Evolutionary conservation across 2,329 filamentous ascomycete species (phyloP).

Genomic region (Ophiobolus disseminans): DNA sequence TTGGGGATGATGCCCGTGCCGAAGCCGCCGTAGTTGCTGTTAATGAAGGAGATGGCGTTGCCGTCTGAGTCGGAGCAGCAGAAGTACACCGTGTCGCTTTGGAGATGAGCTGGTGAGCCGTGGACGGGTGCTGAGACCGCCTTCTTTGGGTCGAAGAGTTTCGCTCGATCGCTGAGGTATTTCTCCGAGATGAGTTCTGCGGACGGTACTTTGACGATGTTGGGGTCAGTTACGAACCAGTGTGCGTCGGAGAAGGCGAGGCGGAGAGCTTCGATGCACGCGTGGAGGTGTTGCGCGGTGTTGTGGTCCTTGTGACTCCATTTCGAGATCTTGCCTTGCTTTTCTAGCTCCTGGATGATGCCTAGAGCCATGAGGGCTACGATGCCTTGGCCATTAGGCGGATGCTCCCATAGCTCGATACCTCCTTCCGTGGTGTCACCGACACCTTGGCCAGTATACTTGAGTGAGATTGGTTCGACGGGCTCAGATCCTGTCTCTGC

Average conservation of each 20-base stretch:
- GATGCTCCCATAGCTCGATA: constrained; percentile 93
- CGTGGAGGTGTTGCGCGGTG: constrained; percentile 75
- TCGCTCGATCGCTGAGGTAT: constrained; percentile 76
- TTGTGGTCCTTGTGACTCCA: constrained; percentile 81
- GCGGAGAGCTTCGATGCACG: constrained; percentile 83
- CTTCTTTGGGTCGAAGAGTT: constrained; percentile 65
- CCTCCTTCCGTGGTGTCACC: constrained; percentile 59
- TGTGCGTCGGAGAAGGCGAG: constrained; percentile 88
- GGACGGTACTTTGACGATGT: constrained; percentile 72
- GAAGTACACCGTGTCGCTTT: constrained; percentile 95
- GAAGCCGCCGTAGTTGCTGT: constrained; percentile 90
- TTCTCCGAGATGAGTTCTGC: constrained; percentile 71
- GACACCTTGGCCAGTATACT: constrained; percentile 72
- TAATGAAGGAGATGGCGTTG: constrained; percentile 96
- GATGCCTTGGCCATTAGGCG: constrained; percentile 94
- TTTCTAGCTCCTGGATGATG: constrained; percentile 86
- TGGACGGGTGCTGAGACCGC: constrained; percentile 65
- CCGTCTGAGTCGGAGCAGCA: constrained; percentile 80
- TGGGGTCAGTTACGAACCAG: constrained; percentile 91
- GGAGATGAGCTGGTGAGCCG: constrained; percentile 78
- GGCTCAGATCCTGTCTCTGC: constrained; percentile 75
- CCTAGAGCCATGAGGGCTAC: constrained; percentile 94
- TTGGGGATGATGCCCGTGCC: constrained; percentile 85
- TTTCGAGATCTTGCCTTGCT: constrained; percentile 72
- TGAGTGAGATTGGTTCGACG: constrained; percentile 84